Base-by-base conservation (phyloP, 2,329 filamentous ascomycete species). In the Penicillium sp. region DNA sequence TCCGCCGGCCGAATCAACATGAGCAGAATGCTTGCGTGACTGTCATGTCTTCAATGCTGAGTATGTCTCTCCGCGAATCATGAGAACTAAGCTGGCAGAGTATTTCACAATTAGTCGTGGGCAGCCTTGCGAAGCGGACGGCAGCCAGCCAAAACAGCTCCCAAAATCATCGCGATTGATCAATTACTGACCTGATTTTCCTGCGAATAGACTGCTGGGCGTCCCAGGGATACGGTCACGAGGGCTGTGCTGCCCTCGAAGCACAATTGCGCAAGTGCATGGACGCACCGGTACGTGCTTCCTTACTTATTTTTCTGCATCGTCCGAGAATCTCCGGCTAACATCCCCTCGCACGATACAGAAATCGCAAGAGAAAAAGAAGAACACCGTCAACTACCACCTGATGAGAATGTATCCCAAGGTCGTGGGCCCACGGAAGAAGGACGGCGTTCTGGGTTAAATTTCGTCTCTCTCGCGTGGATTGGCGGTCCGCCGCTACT, bases 331-430 rank as follows among this genome's bases (percentile, higher is more conserved):
- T 61, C 43, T 49, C 40, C 4, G 27, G 47, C 55, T 60, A 37
- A 59, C 22, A 22, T 53, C 49, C 24, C 57, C 50, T 27, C 37
- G 55, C 22, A 41, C 56, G 2, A 6, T 59, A 61, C 72, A 88
- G 86, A 85, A 82, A 82, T 76, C 83, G 50, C 76, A 76, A 63
- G 76, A 78, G 56, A 75, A 78, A 64, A 85, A 86, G 73, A 91
- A 88, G 80, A 94, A 87, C 75, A 87, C 85, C 64, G 92, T 98
- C 85, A 98, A 98, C 79, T 93, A 93, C 82, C 93, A 97, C 75
- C 81, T 98, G 44, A 85, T 85, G 66, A 86, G 95, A 70, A 85
- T 90, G 80, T 90, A 89, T 69, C 86, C 87, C 14, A 86, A 88
- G 74, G 81, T 96, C 81, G 85, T 88, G 79, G 84, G 89, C 70